These are phyloP conservation scores for Auriculariales sp. DNA, from an alignment of 768 basidiomycete species.

Conservation along the genomic window DNA sequence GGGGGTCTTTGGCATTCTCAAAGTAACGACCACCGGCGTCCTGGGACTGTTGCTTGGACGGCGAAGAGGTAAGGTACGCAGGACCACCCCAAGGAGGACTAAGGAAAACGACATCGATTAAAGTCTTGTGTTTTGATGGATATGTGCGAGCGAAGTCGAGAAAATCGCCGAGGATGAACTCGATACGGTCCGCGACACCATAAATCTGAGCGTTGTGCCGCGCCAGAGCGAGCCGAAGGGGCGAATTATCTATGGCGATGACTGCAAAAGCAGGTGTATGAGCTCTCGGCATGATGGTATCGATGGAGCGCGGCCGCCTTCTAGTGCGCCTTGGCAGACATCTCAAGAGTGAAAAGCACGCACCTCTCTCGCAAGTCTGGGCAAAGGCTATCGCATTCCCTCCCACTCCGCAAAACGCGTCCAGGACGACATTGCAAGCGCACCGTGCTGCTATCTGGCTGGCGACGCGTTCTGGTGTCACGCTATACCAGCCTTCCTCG, in stretches of 20 bases:
- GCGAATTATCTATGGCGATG: slow-evolving; percentile 82
- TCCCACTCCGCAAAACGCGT: slow-evolving; percentile 95
- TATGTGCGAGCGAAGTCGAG: slow-evolving; percentile 57
- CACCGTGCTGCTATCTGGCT: slow-evolving; percentile 87
- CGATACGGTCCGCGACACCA: slow-evolving; percentile 88
- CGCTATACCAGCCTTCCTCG: slow-evolving; percentile 94
- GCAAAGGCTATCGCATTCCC: slow-evolving; percentile 98
- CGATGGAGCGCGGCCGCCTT: not conserved
- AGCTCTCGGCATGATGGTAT: not conserved
- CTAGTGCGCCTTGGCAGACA: not conserved
- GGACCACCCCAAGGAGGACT: slow-evolving; percentile 97
- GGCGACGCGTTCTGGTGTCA: slow-evolving; percentile 90
- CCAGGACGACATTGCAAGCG: slow-evolving; percentile 68
- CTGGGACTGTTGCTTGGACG: not conserved
- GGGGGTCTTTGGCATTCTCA: slow-evolving; percentile 13
- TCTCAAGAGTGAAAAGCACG: slow-evolving; percentile 10
- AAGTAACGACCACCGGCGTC: not conserved
- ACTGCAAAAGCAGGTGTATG: slow-evolving; percentile 38
- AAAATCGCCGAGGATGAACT: slow-evolving; percentile 84
- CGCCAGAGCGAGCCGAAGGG: slow-evolving; percentile 74
- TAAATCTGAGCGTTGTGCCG: slow-evolving; percentile 88
- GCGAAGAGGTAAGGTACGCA: slow-evolving; percentile 32
- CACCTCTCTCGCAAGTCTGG: slow-evolving; percentile 87
- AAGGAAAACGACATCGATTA: slow-evolving; percentile 81
- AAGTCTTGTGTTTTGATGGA: slow-evolving; percentile 18